Conservation (phyloP, 2,329 filamentous ascomycete species). For the Bipolaris bicolor region DNA sequence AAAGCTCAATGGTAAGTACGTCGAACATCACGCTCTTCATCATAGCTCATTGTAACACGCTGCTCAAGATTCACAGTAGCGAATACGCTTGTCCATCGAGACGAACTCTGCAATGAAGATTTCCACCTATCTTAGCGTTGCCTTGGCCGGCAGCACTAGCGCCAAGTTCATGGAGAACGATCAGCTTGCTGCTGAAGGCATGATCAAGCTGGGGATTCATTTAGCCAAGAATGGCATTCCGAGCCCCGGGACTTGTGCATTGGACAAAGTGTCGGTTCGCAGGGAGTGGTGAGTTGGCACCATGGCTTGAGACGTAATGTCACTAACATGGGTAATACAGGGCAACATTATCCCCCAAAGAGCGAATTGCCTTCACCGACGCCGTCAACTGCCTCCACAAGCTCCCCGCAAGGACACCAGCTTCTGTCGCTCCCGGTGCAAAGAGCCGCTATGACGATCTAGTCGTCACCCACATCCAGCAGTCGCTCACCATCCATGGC, state of each 20-base stretch:
- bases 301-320: not conserved
- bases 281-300: constrained; percentile 51
- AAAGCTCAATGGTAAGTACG: not conserved
- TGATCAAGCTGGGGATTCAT: constrained; percentile 41
- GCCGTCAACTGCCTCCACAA: constrained; percentile 40
- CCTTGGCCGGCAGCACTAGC: not conserved
- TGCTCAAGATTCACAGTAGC: not conserved
- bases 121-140: not conserved
- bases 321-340: constrained; percentile 10
- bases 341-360: constrained; percentile 22
- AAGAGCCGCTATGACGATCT: constrained; percentile 43
- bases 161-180: constrained; percentile 35
- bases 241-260: constrained; percentile 38
- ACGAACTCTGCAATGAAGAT: not conserved
- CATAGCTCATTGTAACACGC: not conserved
- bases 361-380: constrained; percentile 38
- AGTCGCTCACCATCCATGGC: constrained; percentile 37
- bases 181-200: constrained; percentile 39
- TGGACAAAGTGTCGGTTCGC: constrained; percentile 49
- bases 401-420: constrained; percentile 32
- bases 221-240: constrained; percentile 31
- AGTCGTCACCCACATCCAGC: constrained; percentile 42
- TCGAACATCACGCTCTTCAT: not conserved
- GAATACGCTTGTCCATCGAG: not conserved
- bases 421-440: constrained; percentile 29